Evolutionary conservation across 495 filamentous ascomycete genomes (phyloP), one percentile per base, ranked within the genome.

Genomic region (Thozetella sp.): DNA sequence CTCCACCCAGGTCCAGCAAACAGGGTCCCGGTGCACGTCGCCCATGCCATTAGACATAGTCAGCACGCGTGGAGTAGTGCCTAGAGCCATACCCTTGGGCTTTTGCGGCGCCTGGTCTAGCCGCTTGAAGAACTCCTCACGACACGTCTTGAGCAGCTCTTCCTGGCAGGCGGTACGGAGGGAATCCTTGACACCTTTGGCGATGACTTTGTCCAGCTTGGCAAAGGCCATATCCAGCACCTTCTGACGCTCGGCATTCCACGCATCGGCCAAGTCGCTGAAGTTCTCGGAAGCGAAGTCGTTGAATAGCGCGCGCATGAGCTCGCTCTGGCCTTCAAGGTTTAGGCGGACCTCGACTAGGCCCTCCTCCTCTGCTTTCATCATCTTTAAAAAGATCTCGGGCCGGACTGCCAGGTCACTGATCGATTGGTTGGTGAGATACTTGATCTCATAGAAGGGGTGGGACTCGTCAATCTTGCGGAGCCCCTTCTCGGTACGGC

Each of bases 401-500:
- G 95, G 95, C 19, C 88, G 87, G 22, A 82, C 83, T 6, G 92
- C 90, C 61, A 98, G 86, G 59, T 95, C 89, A 30, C 76, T 78
- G 55, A 97, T 84, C 50, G 88, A 89, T 68, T 97, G 93, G 64
- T 95, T 91, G 37, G 91, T 84, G 19, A 98, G 87, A 60, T 99
- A 99, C 67, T 99, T 99, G 77, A 99, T 93, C 71, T 97, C 95
- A 71, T 97, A 97, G 72, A 95, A 98, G 0, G 91, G 93, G 67
- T 97, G 92, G 30, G 96, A 87, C 53, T 98, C 96, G 60, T 97
- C 94, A 65, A 99, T 98, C 66, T 90, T 90, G 30, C 89, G 88
- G n/a, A 96, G 79, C 25, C 95, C 95, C 70, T 97, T 98, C 51
- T 97, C 93, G 10, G 95, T 99, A 54, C 93, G 87, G 60, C 86